Percentiles rank a stretch among this genome's conserved stretches.
Evolutionary conservation across 305 asterid species (phyloP).

Genomic region (Petunia hybrid): DNA sequence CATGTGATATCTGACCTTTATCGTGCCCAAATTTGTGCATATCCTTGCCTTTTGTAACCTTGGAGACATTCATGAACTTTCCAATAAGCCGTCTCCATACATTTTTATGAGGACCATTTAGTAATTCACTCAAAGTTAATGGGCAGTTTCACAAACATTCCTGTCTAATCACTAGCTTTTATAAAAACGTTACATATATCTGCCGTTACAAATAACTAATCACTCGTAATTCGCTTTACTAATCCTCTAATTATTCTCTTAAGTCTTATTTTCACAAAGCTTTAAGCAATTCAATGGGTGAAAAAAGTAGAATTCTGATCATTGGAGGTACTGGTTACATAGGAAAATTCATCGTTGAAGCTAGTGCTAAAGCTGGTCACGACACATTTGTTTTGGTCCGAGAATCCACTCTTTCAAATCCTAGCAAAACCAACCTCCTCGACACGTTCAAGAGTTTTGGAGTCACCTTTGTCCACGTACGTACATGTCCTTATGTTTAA

Average conservation of each 20-base stretch:
- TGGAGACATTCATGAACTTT: too few species aligned
- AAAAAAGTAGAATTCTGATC: conserved; percentile 51
- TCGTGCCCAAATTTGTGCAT: too few species aligned
- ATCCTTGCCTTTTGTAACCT: too few species aligned
- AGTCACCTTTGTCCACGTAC: conserved; percentile 49
- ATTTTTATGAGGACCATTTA: too few species aligned
- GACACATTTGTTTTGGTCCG: conserved; percentile 51
- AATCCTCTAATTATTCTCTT: too few species aligned
- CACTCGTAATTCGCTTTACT: too few species aligned
- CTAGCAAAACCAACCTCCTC: conserved; percentile 47
- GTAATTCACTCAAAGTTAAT: neutral
- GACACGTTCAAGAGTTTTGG: conserved; percentile 52
- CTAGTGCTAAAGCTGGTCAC: conserved; percentile 51
- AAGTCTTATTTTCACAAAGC: neutral
- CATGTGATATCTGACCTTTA: too few species aligned
- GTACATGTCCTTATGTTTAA: neutral
- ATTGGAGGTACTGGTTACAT: conserved; percentile 63
- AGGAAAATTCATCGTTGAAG: conserved; percentile 55
- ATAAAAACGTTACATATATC: neutral
- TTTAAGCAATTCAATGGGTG: conserved; percentile 43
- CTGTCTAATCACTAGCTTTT: neutral
- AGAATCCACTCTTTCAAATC: conserved; percentile 53
- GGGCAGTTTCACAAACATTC: neutral
- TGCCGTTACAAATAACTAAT: neutral
- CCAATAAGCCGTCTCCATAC: too few species aligned